Conservation (phyloP, 2,329 filamentous ascomycete genomes). For the Penicillium sp. region DNA sequence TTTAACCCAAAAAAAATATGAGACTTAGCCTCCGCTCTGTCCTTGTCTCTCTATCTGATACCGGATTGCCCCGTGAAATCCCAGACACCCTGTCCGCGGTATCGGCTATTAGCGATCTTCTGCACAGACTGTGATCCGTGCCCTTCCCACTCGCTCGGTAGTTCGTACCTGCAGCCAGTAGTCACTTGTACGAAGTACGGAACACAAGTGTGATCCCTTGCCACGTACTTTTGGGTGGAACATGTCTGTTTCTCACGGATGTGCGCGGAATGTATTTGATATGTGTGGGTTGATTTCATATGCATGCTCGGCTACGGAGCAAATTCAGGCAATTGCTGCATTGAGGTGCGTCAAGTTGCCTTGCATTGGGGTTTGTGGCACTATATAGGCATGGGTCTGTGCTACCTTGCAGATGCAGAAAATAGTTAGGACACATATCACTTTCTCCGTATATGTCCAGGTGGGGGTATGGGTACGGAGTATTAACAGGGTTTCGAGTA, state of each 20-base stretch:
- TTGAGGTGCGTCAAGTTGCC: not conserved
- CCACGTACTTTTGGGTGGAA: slow-evolving; percentile 14
- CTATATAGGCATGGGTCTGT: slow-evolving; percentile 1
- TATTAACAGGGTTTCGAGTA: not conserved
- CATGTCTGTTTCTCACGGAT: slow-evolving; percentile 6
- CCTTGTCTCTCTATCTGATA: slow-evolving; percentile 19
- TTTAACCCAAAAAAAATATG: slow-evolving; percentile 6
- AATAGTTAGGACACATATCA: not conserved
- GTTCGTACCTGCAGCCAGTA: slow-evolving; percentile 16
- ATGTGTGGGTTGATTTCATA: not conserved
- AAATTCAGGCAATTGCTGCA: not conserved
- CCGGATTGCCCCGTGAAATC: slow-evolving; percentile 15
- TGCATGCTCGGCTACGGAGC: not conserved
- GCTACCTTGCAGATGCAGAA: not conserved
- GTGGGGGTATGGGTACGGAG: not conserved
- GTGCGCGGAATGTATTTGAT: not conserved
- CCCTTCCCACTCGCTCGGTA: slow-evolving; percentile 3
- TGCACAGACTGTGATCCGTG: slow-evolving; percentile 8
- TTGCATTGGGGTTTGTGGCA: not conserved
- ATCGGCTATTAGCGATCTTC: slow-evolving; percentile 6
- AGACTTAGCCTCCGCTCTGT: slow-evolving; percentile 15
- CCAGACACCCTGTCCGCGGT: slow-evolving; percentile 1
- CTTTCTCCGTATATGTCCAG: not conserved
- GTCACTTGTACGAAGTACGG: not conserved
- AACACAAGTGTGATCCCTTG: slow-evolving; percentile 1